These are phyloP conservation scores for Trametes versicolor DNA, from an alignment of 1,284 basidiomycete genomes.

Conservation along the genomic window DNA sequence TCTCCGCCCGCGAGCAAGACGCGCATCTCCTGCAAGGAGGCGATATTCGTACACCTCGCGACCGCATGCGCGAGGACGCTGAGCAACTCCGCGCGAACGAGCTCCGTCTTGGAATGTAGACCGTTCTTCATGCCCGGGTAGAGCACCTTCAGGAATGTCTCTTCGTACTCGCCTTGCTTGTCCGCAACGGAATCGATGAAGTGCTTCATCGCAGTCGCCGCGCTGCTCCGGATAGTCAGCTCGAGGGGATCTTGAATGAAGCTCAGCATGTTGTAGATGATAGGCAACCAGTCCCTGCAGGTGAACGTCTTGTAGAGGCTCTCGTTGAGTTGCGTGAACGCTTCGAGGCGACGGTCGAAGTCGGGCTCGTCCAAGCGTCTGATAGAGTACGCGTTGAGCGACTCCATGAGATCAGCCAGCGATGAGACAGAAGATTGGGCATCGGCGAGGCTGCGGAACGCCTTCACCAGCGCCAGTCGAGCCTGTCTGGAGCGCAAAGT, in stretches of 20 bases:
- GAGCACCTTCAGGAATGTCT: slow-evolving; percentile 72
- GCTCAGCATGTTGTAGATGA: slow-evolving; percentile 88
- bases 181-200: slow-evolving; percentile 74
- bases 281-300: slow-evolving; percentile 79
- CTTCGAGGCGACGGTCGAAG: slow-evolving; percentile 87
- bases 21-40: slow-evolving; percentile 80
- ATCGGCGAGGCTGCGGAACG: slow-evolving; percentile 69
- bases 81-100: slow-evolving; percentile 91
- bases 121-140: slow-evolving; percentile 88
- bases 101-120: slow-evolving; percentile 84
- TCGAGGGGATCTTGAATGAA: slow-evolving; percentile 93
- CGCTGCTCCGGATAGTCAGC: slow-evolving; percentile 87
- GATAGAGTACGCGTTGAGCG: slow-evolving; percentile 88
- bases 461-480: slow-evolving; percentile 71
- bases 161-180: slow-evolving; percentile 56
- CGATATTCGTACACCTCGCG: slow-evolving; percentile 68
- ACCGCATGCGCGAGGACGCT: slow-evolving; percentile 85
- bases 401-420: slow-evolving; percentile 67
- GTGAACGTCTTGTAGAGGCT: slow-evolving; percentile 60
- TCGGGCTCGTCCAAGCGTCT: slow-evolving; percentile 93
- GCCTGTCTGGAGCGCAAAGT: slow-evolving; percentile 76
- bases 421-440: slow-evolving; percentile 59
- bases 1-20: slow-evolving; percentile 90
- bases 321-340: slow-evolving; percentile 84
- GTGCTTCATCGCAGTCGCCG: slow-evolving; percentile 79